These are phyloP conservation scores for Phyllosticta citrichinensis DNA, from an alignment of 2,329 filamentous ascomycete genomes.

Conservation along the genomic window DNA sequence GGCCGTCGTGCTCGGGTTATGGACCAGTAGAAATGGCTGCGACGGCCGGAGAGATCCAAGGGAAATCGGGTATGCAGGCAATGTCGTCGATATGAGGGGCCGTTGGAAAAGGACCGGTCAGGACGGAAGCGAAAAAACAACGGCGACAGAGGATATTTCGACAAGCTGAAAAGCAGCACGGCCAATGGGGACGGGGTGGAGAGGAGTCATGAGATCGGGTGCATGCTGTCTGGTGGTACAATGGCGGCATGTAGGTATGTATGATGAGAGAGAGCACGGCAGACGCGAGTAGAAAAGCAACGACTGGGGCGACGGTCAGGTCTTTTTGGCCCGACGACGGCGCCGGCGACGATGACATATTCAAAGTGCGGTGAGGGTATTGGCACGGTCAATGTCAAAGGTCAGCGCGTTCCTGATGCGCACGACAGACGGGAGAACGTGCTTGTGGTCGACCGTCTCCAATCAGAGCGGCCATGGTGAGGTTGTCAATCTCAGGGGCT, in stretches of 20 bases:
- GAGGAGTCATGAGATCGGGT: conserved; percentile 6
- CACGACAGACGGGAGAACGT: neutral
- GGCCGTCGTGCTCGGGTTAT: neutral
- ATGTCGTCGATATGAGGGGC: neutral
- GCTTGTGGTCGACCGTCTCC: neutral
- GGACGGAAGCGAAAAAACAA: neutral
- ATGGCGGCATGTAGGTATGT: neutral
- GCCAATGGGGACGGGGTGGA: conserved; percentile 4
- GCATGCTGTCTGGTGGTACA: conserved; percentile 8
- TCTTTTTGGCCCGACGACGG: neutral
- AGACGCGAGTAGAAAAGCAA: neutral
- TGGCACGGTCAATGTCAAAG: neutral
- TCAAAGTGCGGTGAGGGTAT: neutral
- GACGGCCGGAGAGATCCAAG: neutral
- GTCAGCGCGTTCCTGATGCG: neutral
- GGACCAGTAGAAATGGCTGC: neutral
- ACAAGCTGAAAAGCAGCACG: conserved; percentile 1
- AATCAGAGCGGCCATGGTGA: neutral
- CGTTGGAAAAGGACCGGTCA: neutral
- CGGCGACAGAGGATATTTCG: neutral
- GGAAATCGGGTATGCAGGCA: neutral
- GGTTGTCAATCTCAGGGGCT: neutral
- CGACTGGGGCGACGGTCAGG: neutral
- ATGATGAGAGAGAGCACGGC: neutral
- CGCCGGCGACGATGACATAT: neutral